Percentiles rank a stretch among this genome's conserved stretches.
phyloP scores from a whole-genome alignment of 2,329 filamentous ascomycete species.

The Epichloe typhina region DNA sequence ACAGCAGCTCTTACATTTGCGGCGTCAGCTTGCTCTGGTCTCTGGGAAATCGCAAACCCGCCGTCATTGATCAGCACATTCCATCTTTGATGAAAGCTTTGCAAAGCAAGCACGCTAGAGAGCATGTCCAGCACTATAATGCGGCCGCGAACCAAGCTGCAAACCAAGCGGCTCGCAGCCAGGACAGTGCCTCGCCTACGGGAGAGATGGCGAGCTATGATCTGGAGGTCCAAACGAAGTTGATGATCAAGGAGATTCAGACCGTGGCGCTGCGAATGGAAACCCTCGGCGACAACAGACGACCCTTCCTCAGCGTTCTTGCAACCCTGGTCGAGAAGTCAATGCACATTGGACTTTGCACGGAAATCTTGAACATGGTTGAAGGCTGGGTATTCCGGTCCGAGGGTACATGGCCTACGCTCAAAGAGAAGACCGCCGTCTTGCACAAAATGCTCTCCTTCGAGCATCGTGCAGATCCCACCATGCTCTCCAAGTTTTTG shows the following conservation, averaged over 20 bases:
- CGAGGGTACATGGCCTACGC: slow-evolving; percentile 86
- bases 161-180: slow-evolving; percentile 28
- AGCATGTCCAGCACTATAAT: slow-evolving; percentile 72
- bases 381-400: slow-evolving; percentile 94
- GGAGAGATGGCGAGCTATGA: slow-evolving; percentile 60
- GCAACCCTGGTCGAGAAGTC: slow-evolving; percentile 94
- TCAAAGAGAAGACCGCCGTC: slow-evolving; percentile 98
- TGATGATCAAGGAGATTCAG: slow-evolving; percentile 93
- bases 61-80: slow-evolving; percentile 83
- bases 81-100: slow-evolving; percentile 82
- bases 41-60: slow-evolving; percentile 69
- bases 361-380: slow-evolving; percentile 87
- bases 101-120: slow-evolving; percentile 80
- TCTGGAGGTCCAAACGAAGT: slow-evolving; percentile 72
- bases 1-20: slow-evolving; percentile 67
- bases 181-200: slow-evolving; percentile 39
- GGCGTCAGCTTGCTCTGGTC: slow-evolving; percentile 93
- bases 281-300: slow-evolving; percentile 74
- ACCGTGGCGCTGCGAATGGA: slow-evolving; percentile 88
- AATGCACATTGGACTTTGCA: slow-evolving; percentile 71
- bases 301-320: slow-evolving; percentile 89
- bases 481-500: slow-evolving; percentile 82
- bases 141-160: slow-evolving; percentile 39
- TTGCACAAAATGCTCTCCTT: slow-evolving; percentile 99
- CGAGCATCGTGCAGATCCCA: slow-evolving; percentile 69